A percentile compares a stretch with the other conserved stretches of the same genome.
Evolutionary conservation across 1,139 yeast genomes (phyloP).

Genomic region (Blastobotrys indianensis): DNA sequence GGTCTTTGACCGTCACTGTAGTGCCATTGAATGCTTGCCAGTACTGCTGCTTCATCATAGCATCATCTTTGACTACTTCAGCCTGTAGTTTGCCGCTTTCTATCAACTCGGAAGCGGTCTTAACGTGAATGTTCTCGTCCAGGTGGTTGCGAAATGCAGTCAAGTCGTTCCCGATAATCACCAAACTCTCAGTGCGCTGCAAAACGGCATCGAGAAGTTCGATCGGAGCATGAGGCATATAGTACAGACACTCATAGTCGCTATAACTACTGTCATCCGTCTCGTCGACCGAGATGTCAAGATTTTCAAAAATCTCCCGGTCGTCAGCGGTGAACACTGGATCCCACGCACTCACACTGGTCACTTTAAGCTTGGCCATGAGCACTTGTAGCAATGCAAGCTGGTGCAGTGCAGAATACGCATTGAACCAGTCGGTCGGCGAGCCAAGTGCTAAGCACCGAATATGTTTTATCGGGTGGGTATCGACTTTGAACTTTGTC

Average conservation of each 20-base stretch:
- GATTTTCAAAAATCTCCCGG: slow-evolving; percentile 26
- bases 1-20: slow-evolving; percentile 17
- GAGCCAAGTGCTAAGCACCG: slow-evolving; percentile 73
- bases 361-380: slow-evolving; percentile 26
- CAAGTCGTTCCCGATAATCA: slow-evolving; percentile 35
- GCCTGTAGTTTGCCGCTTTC: slow-evolving; percentile 12
- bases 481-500: slow-evolving; percentile 3
- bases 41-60: slow-evolving; percentile 29
- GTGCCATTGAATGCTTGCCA: slow-evolving; percentile 33
- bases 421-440: slow-evolving; percentile 43
- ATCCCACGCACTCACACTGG: slow-evolving; percentile 49
- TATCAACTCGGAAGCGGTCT: slow-evolving; percentile 18
- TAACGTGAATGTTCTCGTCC: slow-evolving; percentile 13
- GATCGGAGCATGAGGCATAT: slow-evolving; percentile 73
- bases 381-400: slow-evolving; percentile 49
- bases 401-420: slow-evolving; percentile 54
- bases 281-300: slow-evolving; percentile 28
- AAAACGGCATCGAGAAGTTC: slow-evolving; percentile 47
- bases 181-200: slow-evolving; percentile 29
- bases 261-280: slow-evolving; percentile 1
- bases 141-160: slow-evolving; percentile 18
- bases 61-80: slow-evolving; percentile 11
- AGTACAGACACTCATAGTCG: slow-evolving; percentile 38
- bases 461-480: slow-evolving; percentile 29
- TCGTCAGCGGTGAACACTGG: slow-evolving; percentile 55